Percentiles rank a stretch among this genome's conserved stretches.
Conservation (phyloP, 1,139 yeast genomes). For the Magnusiomyces tetraspermus region DNA sequence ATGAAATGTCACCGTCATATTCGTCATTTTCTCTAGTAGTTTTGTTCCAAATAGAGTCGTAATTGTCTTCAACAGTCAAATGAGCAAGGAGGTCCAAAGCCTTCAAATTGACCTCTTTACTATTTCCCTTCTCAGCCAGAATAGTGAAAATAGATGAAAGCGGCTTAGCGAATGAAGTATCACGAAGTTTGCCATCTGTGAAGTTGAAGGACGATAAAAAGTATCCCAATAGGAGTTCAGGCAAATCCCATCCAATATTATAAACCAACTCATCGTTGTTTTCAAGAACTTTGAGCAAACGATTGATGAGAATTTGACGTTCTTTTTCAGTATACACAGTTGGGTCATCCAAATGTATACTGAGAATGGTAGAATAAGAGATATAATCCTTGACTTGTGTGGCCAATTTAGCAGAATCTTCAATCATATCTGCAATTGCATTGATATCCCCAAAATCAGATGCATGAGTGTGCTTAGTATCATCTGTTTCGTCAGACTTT, state of each 20-base stretch:
- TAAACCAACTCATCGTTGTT: slow-evolving; percentile 38
- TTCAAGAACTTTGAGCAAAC: slow-evolving; percentile 37
- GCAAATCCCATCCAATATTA: slow-evolving; percentile 86
- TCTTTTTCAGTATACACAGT: slow-evolving; percentile 41
- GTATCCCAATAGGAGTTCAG: slow-evolving; percentile 44
- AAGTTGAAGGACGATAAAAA: slow-evolving; percentile 22
- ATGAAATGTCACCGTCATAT: slow-evolving; percentile 17
- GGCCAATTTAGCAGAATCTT: not conserved
- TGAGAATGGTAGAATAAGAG: slow-evolving; percentile 64
- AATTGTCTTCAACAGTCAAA: slow-evolving; percentile 27
- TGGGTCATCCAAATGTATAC: slow-evolving; percentile 48
- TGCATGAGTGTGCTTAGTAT: too few relatives aligned
- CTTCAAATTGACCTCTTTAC: slow-evolving; percentile 67
- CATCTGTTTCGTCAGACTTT: too few relatives aligned
- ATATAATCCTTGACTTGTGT: slow-evolving; percentile 48
- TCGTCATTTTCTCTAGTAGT: slow-evolving; percentile 12
- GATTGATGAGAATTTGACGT: slow-evolving; percentile 36
- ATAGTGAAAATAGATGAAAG: slow-evolving; percentile 47
- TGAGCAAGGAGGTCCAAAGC: slow-evolving; percentile 50
- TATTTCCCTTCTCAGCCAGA: slow-evolving; percentile 58
- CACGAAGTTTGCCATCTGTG: slow-evolving; percentile 20
- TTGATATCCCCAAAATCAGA: too few relatives aligned
- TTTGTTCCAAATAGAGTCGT: not conserved
- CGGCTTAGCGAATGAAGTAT: slow-evolving; percentile 21
- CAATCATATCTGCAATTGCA: not conserved